Conservation (phyloP, 768 basidiomycete species). For the Leccinum longicurvipes region DNA sequence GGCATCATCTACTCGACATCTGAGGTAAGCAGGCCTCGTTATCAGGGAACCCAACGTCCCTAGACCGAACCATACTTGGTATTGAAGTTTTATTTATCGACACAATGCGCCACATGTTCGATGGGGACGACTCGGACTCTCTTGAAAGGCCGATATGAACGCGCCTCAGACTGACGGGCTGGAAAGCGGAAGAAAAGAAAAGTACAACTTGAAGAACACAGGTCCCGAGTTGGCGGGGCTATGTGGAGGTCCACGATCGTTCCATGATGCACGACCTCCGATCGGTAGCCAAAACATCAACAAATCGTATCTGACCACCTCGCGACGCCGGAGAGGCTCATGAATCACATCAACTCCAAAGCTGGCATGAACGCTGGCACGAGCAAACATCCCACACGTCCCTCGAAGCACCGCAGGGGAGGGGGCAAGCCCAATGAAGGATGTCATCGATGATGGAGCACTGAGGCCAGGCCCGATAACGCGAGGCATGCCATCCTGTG, state of each 20-base stretch:
- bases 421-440: background rate
- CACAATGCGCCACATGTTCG: background rate
- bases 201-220: background rate
- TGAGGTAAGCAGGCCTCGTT: background rate
- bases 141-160: background rate
- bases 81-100: background rate
- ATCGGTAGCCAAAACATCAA: background rate
- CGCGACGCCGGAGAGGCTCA: background rate
- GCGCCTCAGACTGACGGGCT: background rate
- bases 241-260: background rate
- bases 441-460: background rate
- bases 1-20: too few relatives aligned
- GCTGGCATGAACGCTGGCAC: background rate
- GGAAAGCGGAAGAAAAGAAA: background rate
- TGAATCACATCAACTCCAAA: background rate
- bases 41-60: background rate
- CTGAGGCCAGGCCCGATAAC: background rate
- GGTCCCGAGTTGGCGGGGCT: background rate
- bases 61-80: background rate
- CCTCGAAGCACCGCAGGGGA: background rate
- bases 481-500: constrained; percentile 3
- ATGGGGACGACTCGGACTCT: background rate
- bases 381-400: background rate
- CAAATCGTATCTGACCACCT: background rate
- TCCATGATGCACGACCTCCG: background rate